A percentile compares a stretch with the other conserved stretches of the same genome.
Evolutionary conservation across 495 filamentous ascomycete species (phyloP).

Genomic region (Astrothelium macrocarpum): DNA sequence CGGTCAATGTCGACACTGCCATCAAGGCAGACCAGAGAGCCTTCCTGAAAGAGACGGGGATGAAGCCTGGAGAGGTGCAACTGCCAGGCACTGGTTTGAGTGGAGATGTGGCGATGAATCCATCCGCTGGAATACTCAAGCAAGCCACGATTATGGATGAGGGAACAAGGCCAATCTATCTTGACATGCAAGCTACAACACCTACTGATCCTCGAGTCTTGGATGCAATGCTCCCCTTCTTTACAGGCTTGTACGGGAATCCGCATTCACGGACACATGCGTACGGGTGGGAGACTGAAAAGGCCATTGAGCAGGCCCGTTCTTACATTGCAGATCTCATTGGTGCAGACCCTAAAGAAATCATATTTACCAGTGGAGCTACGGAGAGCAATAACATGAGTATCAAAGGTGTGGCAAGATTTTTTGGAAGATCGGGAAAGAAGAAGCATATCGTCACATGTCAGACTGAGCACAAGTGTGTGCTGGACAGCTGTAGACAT

Average conservation of each 20-base stretch:
- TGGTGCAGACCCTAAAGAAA: conserved; percentile 92
- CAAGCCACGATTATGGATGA: conserved; percentile 90
- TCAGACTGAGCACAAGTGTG: conserved; percentile 98
- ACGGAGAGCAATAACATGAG: conserved; percentile 99
- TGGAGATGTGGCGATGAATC: conserved; percentile 64
- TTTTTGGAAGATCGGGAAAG: conserved; percentile 85
- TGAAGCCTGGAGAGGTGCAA: conserved; percentile 41
- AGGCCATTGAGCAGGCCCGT: conserved; percentile 78
- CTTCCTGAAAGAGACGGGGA: conserved; percentile 62
- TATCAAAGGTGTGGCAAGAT: conserved; percentile 92
- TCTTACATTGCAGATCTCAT: conserved; percentile 76
- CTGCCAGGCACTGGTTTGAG: conserved; percentile 51
- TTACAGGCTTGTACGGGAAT: conserved; percentile 90
- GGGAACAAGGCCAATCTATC: conserved; percentile 88
- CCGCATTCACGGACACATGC: conserved; percentile 96
- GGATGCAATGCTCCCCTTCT: conserved; percentile 93
- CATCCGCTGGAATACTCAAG: conserved; percentile 77
- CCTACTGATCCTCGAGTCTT: conserved; percentile 88
- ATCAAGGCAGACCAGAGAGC: conserved; percentile 76
- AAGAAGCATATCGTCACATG: conserved; percentile 97
- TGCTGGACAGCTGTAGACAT: conserved; percentile 92
- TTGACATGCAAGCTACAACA: conserved; percentile 99
- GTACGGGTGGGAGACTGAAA: conserved; percentile 97
- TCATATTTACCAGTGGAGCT: conserved; percentile 95
- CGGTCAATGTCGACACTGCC: conserved; percentile 71